phyloP scores from a whole-genome alignment of 805 yeast species.

The Pichia deserticola region DNA sequence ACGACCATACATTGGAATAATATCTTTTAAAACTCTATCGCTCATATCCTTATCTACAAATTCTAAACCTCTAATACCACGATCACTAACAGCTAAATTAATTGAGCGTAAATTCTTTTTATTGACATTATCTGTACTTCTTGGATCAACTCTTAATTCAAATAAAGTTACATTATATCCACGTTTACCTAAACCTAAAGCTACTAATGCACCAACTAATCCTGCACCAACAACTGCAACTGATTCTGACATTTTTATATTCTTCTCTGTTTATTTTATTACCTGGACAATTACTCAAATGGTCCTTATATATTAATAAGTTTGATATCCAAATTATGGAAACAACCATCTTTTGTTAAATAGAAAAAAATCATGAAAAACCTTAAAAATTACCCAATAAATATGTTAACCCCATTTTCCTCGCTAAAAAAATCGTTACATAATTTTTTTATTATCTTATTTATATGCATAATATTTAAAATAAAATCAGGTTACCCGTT shows the following conservation, averaged over 20 bases:
- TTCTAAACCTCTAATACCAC: constrained; percentile 69
- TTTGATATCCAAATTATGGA: too few species aligned
- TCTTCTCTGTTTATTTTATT: neutral
- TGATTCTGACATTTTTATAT: constrained; percentile 17
- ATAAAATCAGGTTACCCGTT: too few species aligned
- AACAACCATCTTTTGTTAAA: too few species aligned
- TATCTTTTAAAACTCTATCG: constrained; percentile 43
- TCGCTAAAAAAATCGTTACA: too few species aligned
- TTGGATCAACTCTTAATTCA: constrained; percentile 67
- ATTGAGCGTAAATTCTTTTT: constrained; percentile 50
- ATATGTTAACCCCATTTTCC: too few species aligned
- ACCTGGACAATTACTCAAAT: too few species aligned
- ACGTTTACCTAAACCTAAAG: constrained; percentile 65
- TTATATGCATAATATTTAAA: too few species aligned
- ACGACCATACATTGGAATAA: constrained; percentile 83
- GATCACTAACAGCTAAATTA: constrained; percentile 78
- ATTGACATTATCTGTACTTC: constrained; percentile 20
- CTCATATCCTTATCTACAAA: constrained; percentile 56
- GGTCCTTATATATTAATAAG: too few species aligned
- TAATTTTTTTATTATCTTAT: too few species aligned
- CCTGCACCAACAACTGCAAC: constrained; percentile 83
- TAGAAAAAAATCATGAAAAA: too few species aligned
- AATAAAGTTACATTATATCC: constrained; percentile 69
- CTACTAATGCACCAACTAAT: constrained; percentile 78
- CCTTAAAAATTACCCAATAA: too few species aligned